Conservation (phyloP, 352 stramenopile species). For the Globisporangium paddicum region DNA sequence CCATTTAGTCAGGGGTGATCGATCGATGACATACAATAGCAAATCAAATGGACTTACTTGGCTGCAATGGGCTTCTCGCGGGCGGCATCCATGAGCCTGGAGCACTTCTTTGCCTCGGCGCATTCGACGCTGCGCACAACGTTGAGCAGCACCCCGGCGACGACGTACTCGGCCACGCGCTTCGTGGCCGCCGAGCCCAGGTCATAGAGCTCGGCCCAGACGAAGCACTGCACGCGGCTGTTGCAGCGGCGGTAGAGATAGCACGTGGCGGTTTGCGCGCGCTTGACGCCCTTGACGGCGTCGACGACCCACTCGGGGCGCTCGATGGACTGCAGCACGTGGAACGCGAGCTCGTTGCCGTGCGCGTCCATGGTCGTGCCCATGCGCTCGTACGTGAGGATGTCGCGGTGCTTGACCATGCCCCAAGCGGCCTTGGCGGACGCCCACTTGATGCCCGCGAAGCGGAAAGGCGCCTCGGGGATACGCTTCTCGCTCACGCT, state of each 20-base stretch:
- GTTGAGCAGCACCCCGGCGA: constrained; percentile 28
- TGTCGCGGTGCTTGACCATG: constrained; percentile 25
- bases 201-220: constrained; percentile 21
- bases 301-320: constrained; percentile 41
- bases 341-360: constrained; percentile 40
- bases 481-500: constrained; percentile 25
- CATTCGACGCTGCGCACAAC: constrained; percentile 32
- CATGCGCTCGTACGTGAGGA: constrained; percentile 49
- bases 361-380: constrained; percentile 39
- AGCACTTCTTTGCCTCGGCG: constrained; percentile 38
- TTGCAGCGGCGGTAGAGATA: constrained; percentile 35
- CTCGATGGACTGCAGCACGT: constrained; percentile 57
- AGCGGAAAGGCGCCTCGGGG: constrained; percentile 28
- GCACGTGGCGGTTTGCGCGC: constrained; percentile 37
- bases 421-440: constrained; percentile 24
- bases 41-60: background rate
- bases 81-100: constrained; percentile 27
- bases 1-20: no score
- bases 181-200: constrained; percentile 24
- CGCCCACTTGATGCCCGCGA: constrained; percentile 46
- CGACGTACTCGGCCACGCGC: constrained; percentile 38
- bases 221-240: constrained; percentile 35
- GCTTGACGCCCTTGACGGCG: constrained; percentile 40
- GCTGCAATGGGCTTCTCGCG: background rate
- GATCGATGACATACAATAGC: no score